phyloP scores from a whole-genome alignment of 2,329 filamentous ascomycete species.

The Acephala macrosclerotiorum region DNA sequence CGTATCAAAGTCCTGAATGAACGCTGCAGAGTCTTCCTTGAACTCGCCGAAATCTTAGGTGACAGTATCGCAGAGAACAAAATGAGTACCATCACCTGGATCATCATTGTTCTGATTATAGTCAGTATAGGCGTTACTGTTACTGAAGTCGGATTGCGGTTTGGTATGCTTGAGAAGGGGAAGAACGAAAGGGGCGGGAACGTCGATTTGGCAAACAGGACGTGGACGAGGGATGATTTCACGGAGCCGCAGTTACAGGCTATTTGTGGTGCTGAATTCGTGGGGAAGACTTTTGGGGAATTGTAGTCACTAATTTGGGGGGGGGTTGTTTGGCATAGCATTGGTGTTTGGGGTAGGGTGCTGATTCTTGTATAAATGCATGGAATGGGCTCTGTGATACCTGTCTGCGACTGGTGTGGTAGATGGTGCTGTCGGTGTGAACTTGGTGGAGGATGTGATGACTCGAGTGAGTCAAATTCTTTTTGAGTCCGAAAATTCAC shows the following conservation, averaged over 20 bases:
- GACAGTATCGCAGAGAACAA: slow-evolving; percentile 93
- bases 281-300: slow-evolving; percentile 37
- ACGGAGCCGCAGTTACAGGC: slow-evolving; percentile 37
- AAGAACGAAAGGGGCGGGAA: slow-evolving; percentile 26
- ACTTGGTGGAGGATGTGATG: no score
- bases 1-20: slow-evolving; percentile 98
- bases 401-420: no score
- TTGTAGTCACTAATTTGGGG: slow-evolving; percentile 12
- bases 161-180: slow-evolving; percentile 69
- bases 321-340: slow-evolving; percentile 27
- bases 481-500: no score
- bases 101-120: slow-evolving; percentile 92
- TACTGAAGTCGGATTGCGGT: slow-evolving; percentile 86
- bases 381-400: not conserved
- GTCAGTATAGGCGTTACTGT: slow-evolving; percentile 91
- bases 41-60: slow-evolving; percentile 92
- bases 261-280: slow-evolving; percentile 41
- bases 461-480: no score
- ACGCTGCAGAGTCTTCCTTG: slow-evolving; percentile 93
- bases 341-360: slow-evolving; percentile 26
- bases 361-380: slow-evolving; percentile 1
- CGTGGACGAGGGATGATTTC: slow-evolving; percentile 42
- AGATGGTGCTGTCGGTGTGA: no score
- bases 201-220: slow-evolving; percentile 21
- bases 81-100: slow-evolving; percentile 97